These are phyloP conservation scores for Parathielavia hyrcaniae DNA, from an alignment of 495 filamentous ascomycete genomes.

Conservation along the genomic window DNA sequence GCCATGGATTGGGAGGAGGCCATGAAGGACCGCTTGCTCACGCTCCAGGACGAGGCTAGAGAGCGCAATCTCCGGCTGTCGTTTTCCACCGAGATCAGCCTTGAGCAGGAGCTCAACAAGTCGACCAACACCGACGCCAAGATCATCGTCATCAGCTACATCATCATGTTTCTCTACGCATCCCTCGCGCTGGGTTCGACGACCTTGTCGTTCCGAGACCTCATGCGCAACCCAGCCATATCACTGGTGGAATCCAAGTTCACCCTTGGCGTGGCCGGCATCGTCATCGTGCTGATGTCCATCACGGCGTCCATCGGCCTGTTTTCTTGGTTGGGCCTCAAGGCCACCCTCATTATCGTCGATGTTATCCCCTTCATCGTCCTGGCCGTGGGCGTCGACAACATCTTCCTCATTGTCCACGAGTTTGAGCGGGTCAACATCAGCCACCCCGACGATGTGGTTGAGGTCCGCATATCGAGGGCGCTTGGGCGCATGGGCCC, in stretches of 20 bases:
- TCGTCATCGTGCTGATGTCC: conserved; percentile 93
- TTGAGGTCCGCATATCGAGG: conserved; percentile 77
- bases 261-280: conserved; percentile 83
- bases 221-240: conserved; percentile 73
- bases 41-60: conserved; percentile 71
- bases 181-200: conserved; percentile 86
- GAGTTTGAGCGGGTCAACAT: conserved; percentile 94
- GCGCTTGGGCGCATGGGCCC: conserved; percentile 92
- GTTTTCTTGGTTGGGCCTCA: conserved; percentile 82
- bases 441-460: conserved; percentile 74
- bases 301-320: conserved; percentile 90
- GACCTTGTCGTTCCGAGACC: conserved; percentile 64
- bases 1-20: conserved; percentile 87
- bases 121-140: conserved; percentile 96
- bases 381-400: conserved; percentile 92
- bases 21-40: conserved; percentile 61
- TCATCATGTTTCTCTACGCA: conserved; percentile 97
- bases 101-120: conserved; percentile 92
- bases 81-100: conserved; percentile 87
- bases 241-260: conserved; percentile 93
- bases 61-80: conserved; percentile 76
- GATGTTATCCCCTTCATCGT: conserved; percentile 98
- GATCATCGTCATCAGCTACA: conserved; percentile 93
- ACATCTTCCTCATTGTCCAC: conserved; percentile 97
- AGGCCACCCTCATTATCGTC: conserved; percentile 93